Evolutionary conservation across 345 rosid species (phyloP), one percentile per base, ranked within the genome.

Genomic region (Rhizophora mangle): DNA sequence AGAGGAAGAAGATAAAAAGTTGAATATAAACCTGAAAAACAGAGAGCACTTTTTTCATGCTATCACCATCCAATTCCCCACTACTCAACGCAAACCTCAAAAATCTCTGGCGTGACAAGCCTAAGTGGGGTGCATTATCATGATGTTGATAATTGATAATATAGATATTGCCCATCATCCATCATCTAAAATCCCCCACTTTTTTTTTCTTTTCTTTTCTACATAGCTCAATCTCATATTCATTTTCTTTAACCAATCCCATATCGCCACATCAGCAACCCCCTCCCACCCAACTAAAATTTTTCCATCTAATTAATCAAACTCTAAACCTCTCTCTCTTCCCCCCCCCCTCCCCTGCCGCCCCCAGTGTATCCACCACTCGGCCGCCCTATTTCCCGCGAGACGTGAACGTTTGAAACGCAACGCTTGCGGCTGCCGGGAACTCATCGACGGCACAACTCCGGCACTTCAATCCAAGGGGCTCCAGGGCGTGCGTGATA

Each of bases 111-210:
- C 96, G 92, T 89, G 97, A 85, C 84, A 81, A 55, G 65, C 84
- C 76, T 64, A 79, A 91, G 97, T 91, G 96, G 98, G 95, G 86
- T 74, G 93, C 97, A 86, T 80, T 71, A 94, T 94, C 93, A 91
- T 89, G 63, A 80, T 75, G 66, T 34, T 77, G 68, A 84, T 87
- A 79, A 75, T 21, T 69, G 49, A 43, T 43, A 13, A 8, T 37
- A 37, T 37, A 1, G 43, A 37, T 62, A 24, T 30, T n/a, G 60
- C 31, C 43, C 76, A 37, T 64, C 62, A 54, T 31, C 20, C 57
- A 16, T n/a, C 70, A n/a, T 8, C 39, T 30, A 24, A 57, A 54
- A 8, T 30, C 47, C 20, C 78, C 78, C 70, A 9, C 20, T 49
- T 64, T 72, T 65, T 72, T 65, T 8, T 43, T 61, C 46, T 58